Evolutionary conservation across 345 rosid species (phyloP).

Genomic region (Toxicodendron radicans): DNA sequence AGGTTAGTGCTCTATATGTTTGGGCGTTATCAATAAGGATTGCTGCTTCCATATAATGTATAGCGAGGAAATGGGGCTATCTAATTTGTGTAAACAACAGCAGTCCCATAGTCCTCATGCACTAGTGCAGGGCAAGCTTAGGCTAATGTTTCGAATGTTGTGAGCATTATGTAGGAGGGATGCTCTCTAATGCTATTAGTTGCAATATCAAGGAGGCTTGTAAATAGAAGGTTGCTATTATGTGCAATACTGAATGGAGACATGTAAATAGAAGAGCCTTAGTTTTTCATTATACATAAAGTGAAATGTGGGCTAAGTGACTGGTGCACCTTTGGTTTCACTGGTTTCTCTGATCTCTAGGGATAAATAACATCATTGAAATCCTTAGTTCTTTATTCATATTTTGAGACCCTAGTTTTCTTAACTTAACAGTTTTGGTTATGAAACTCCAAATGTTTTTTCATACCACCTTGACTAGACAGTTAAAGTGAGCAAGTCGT

Average conservation of each 20-base stretch:
- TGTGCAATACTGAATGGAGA: neutral
- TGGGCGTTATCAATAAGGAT: neutral
- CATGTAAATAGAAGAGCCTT: neutral
- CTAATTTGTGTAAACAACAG: neutral
- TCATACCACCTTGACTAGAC: neutral
- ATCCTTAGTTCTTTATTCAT: neutral
- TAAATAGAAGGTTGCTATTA: neutral
- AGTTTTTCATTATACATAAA: neutral
- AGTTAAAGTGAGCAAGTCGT: neutral
- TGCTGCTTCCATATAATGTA: neutral
- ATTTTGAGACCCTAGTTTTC: neutral
- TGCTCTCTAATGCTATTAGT: neutral
- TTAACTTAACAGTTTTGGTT: neutral
- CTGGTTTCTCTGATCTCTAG: neutral
- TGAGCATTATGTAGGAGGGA: neutral
- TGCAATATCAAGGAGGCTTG: neutral
- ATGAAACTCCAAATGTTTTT: neutral
- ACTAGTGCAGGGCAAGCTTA: neutral
- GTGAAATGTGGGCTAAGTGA: neutral
- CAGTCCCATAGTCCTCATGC: neutral
- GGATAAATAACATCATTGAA: neutral
- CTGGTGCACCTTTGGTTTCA: neutral
- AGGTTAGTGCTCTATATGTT: slow-evolving; percentile 47
- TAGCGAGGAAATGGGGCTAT: neutral
- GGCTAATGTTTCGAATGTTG: neutral